phyloP scores from a whole-genome alignment of 129 eudicot genomes.

The Centrapalus pauciflorus region DNA sequence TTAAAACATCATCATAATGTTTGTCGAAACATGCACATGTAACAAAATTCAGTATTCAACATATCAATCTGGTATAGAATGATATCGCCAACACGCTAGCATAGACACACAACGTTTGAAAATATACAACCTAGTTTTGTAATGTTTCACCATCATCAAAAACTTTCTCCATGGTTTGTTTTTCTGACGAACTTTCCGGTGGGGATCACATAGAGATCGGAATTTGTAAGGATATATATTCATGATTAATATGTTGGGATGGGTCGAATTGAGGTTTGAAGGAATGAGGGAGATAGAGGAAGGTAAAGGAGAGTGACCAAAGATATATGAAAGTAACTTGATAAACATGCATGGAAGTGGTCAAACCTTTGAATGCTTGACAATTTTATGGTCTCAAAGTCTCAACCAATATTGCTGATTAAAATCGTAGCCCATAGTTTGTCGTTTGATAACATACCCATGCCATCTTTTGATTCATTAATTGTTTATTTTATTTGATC shows the following conservation, averaged over 20 bases:
- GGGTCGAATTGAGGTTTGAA: too few relatives aligned
- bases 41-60: neutral
- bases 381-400: neutral
- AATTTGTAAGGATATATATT: neutral
- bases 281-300: too few relatives aligned
- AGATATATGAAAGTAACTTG: neutral
- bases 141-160: constrained; percentile 26
- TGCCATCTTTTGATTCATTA: neutral
- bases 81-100: constrained; percentile 43
- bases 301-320: neutral
- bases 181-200: constrained; percentile 22
- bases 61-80: neutral
- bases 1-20: neutral
- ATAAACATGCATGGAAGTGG: neutral
- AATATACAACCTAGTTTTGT: constrained; percentile 39
- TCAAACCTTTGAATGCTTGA: neutral
- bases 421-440: neutral
- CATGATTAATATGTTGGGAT: neutral
- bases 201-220: neutral
- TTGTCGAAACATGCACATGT: neutral
- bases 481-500: too few relatives aligned
- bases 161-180: constrained; percentile 23
- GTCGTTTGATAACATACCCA: neutral
- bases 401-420: neutral
- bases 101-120: constrained; percentile 44